Evolutionary conservation across 2,329 filamentous ascomycete genomes (phyloP).

Genomic region (Macrophomina tecta): DNA sequence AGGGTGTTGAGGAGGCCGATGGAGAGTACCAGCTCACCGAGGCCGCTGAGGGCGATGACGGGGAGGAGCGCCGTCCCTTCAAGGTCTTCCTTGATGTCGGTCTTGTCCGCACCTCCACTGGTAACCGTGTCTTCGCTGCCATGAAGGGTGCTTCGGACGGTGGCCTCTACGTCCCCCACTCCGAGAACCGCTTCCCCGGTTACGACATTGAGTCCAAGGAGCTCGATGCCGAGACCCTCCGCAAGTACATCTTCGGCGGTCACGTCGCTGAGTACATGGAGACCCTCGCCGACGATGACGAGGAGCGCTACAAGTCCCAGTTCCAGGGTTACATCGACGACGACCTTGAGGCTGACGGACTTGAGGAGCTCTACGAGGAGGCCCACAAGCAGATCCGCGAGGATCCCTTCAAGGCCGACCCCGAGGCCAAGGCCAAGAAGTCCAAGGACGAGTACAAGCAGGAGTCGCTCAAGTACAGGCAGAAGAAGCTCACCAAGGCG

Average conservation of each 20-base stretch:
- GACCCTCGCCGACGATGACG: slow-evolving; percentile 97
- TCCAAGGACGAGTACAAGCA: slow-evolving; percentile 96
- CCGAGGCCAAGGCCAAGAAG: slow-evolving; percentile 82
- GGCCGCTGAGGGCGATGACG: slow-evolving; percentile 87
- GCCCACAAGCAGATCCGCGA: slow-evolving; percentile 96
- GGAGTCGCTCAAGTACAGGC: slow-evolving; percentile 89
- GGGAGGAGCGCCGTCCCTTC: slow-evolving; percentile 96
- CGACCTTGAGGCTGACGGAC: slow-evolving; percentile 91
- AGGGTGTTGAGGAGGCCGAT: slow-evolving; percentile 94
- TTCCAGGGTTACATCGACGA: slow-evolving; percentile 98
- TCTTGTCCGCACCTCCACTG: slow-evolving; percentile 95
- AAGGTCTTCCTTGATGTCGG: slow-evolving; percentile 99
- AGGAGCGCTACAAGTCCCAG: slow-evolving; percentile 99
- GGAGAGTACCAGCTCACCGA: slow-evolving; percentile 97
- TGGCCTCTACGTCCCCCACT: slow-evolving; percentile 96
- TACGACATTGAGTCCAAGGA: slow-evolving; percentile 98
- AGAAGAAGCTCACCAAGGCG: slow-evolving; percentile 77
- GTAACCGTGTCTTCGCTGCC: slow-evolving; percentile 98
- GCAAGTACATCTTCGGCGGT: slow-evolving; percentile 98
- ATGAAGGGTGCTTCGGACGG: slow-evolving; percentile 99
- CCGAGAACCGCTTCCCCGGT: slow-evolving; percentile 99
- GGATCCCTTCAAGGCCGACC: slow-evolving; percentile 95
- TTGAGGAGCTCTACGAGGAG: slow-evolving; percentile 95
- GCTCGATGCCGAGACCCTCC: slow-evolving; percentile 94
- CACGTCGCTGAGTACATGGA: slow-evolving; percentile 99